A percentile compares a stretch with the other conserved stretches of the same genome.
Conservation (phyloP, 1,139 yeast species). For the Suhomyces maxii region DNA sequence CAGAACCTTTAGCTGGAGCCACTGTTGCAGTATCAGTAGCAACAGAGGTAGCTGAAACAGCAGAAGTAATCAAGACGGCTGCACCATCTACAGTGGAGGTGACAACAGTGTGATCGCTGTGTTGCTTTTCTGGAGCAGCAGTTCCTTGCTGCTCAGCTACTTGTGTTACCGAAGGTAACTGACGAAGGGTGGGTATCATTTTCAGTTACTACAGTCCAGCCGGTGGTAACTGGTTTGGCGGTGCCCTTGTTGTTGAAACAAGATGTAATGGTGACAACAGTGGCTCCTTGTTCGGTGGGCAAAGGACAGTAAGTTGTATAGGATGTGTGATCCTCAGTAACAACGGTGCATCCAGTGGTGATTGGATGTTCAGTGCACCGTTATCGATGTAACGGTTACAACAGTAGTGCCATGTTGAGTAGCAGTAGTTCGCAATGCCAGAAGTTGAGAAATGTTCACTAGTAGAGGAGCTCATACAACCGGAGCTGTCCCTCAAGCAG, state of each 20-base stretch:
- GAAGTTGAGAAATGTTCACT: neutral
- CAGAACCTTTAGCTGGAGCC: too few species aligned
- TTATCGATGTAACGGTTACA: constrained; percentile 46
- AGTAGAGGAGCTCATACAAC: neutral
- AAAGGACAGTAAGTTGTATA: constrained; percentile 19
- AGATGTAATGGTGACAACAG: constrained; percentile 3
- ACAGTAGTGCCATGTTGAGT: constrained; percentile 21
- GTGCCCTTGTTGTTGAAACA: constrained; percentile 11
- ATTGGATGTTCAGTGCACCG: constrained; percentile 35
- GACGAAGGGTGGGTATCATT: constrained; percentile 15
- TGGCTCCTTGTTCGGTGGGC: constrained; percentile 6
- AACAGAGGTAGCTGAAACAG: too few species aligned
- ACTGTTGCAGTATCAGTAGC: too few species aligned
- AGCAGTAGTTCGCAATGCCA: constrained; percentile 13
- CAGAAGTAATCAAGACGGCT: too few species aligned
- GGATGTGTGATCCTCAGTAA: constrained; percentile 24
- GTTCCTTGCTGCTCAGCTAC: too few species aligned
- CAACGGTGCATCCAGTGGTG: constrained; percentile 43
- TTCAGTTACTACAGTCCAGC: constrained; percentile 5
- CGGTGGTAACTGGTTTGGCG: constrained; percentile 13
- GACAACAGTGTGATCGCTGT: too few species aligned
- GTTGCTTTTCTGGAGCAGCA: too few species aligned
- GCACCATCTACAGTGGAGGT: too few species aligned
- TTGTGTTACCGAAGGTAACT: too few species aligned
- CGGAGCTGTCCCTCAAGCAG: neutral